Evolutionary conservation across 1,284 basidiomycete species (phyloP), one percentile per base, ranked within the genome.

Genomic region (Neotropicomus parvogracilis): DNA sequence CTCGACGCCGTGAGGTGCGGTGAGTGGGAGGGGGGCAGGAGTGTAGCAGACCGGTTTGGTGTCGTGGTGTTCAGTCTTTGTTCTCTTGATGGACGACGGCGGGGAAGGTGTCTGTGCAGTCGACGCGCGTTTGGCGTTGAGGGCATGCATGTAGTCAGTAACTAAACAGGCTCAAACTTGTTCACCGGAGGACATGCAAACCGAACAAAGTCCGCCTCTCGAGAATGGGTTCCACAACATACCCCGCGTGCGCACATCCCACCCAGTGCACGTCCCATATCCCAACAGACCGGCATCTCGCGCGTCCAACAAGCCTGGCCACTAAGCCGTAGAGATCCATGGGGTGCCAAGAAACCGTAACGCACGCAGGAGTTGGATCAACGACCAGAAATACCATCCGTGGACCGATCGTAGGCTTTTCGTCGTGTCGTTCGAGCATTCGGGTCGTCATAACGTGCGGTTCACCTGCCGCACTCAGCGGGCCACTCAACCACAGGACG

Each of bases 191-290:
- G 73, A 76, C 55, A 51, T 55, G 2, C 74, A 75, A n/a, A 43
- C 72, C 72, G n/a, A 75, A 74, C 51, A 70, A 75, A 54, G 41
- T 63, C 7, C 70, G 71, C 34, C 56, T 65, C 41, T 47, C 65
- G 27, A 63, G 66, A 36, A 73, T 74, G 50, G 71, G 72, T 0
- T 58, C 47, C 14, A 49, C 60, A 24, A 32, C 8, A 52, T 75
- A 2, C 73, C 73, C 3, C 50, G 49, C 14, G 64, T 75, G 24
- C 53, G 50, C 27, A 21, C 40, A 1, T 21, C 44, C 16, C 42
- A 27, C 32, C 36, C 43, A 12, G 6, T n/a, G 10, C 28, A 41
- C 32, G 3, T 19, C 16, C 26, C 35, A 0, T 27, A 43, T 34
- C 43, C 33, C 14, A 50, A 39, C 46, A 48, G 33, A 38, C 21